Evolutionary conservation across 805 yeast genomes (phyloP), one percentile per base, ranked within the genome.

Genomic region (Cyberlindnera mrakii): DNA sequence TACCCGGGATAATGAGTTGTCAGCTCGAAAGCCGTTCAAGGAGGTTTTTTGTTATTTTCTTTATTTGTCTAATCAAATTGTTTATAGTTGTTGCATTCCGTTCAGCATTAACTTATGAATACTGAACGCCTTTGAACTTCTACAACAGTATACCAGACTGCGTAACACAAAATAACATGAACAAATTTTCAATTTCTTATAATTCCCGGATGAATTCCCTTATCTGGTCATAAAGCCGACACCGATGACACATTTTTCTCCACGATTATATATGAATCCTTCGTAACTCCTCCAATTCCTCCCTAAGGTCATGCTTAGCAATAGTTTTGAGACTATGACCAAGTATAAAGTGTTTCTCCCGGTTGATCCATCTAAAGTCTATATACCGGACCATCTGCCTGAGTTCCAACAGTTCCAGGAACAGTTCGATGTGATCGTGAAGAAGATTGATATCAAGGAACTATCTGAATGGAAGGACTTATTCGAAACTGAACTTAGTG

Each of bases 351-450:
- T 64, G 2, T 41, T 66, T 8, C 59, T 75, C 19, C 63, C 68
- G 14, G 55, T 59, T 19, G 46, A 51, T 25, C 37, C 49, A 16
- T 47, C 52, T 29, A 77, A 77, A 15, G 41, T 39, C 3, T 80
- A 76, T 34, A 55, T 77, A 33, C 74, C 77, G 53, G 62, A 62
- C 25, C 53, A 65, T 3, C 55, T 75, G 15, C 70, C 74, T 2
- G 77, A 76, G 44, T 81, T 70, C 60, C 46, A 62, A 20, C 52
- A 62, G 19, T 71, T 82, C 50, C 45, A 62, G n/a, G 48, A 64
- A 11, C 59, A 65, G 23, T 74, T 73, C 42, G 61, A 68, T 0
- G 63, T 70, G 11, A 44, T 70, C 2, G 45, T 61, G 36, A 72
- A 77, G 51, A 52, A 55, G 19, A 52, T 79, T 17, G 59, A 75